Conservation (phyloP, 345 rosid species). For the Syzygium aqueum region DNA sequence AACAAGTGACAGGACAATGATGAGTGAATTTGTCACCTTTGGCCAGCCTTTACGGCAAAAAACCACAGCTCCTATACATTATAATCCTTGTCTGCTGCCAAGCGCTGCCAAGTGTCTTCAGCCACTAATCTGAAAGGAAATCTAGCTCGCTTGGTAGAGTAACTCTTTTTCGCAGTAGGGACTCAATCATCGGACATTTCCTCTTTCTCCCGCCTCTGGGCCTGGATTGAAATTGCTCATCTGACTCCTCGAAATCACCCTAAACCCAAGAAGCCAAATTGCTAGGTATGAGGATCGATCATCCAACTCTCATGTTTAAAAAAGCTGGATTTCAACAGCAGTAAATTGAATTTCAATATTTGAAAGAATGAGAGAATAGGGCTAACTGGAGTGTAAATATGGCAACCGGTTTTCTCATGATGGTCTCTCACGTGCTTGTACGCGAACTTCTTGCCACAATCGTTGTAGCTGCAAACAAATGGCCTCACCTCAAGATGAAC, state of each 20-base stretch:
- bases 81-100: background rate
- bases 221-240: slow-evolving; percentile 50
- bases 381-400: slow-evolving; percentile 53
- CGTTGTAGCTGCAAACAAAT: slow-evolving; percentile 45
- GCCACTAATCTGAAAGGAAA: background rate
- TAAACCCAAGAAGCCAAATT: slow-evolving; percentile 6
- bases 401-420: slow-evolving; percentile 55
- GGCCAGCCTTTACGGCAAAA: background rate
- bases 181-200: slow-evolving; percentile 39
- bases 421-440: slow-evolving; percentile 78
- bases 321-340: background rate
- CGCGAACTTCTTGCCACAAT: slow-evolving; percentile 63
- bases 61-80: background rate
- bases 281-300: background rate
- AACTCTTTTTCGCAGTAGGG: slow-evolving; percentile 54
- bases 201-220: slow-evolving; percentile 85
- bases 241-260: slow-evolving; percentile 72
- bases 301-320: background rate
- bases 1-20: background rate
- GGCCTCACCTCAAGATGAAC: slow-evolving; percentile 49
- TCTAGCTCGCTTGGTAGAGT: slow-evolving; percentile 14
- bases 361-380: background rate
- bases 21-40: background rate
- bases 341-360: background rate
- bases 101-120: background rate